Evolutionary conservation across 1,139 yeast genomes (phyloP), one percentile per base, ranked within the genome.

Genomic region (Suhomyces wounanorum): DNA sequence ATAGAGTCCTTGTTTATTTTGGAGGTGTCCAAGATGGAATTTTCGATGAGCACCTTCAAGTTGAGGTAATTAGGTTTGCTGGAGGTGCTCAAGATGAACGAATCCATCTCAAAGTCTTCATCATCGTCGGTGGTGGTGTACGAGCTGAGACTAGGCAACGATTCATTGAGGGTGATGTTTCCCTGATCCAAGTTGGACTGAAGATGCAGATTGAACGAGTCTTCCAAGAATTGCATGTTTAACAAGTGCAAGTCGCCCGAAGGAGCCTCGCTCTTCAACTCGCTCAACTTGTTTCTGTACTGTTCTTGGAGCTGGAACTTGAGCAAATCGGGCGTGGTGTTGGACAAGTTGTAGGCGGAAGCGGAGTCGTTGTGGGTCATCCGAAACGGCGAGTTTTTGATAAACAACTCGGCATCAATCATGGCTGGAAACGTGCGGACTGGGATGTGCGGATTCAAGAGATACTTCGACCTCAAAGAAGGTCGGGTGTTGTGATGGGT

Each of bases 291-390:
- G 44, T 55, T 58, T 40, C 77, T 63, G 52, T 70, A 65, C 55
- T 75, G 78, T 54, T 77, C 78, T 57, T 73, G 78, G 39, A 77
- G 65, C 59, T 76, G 81, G 52, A 75, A 76, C 58, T 75, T 75
- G 52, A 77, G 68, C 30, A 76, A 63, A 3, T 77, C 81, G 0
- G 77, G 72, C 1, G 80, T 75, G 28, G 78, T 72, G 51, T 73
- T 72, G 52, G 63, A 53, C 43, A 72, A 59, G 50, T 68, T 69
- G 56, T 66, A 72, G 47, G 59, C 57, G 40, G 44, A 59, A 39
- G 45, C 45, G 37, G 65, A 56, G 50, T 68, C 70, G 43, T 62
- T 63, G 55, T 69, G 73, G 10, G 70, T 64, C 31, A 66, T 63
- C 49, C 65, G 69, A 55, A 72, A 76, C 14, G 80, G 80, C 9